phyloP scores from a whole-genome alignment of 495 filamentous ascomycete genomes.

The Podospora appendiculata region DNA sequence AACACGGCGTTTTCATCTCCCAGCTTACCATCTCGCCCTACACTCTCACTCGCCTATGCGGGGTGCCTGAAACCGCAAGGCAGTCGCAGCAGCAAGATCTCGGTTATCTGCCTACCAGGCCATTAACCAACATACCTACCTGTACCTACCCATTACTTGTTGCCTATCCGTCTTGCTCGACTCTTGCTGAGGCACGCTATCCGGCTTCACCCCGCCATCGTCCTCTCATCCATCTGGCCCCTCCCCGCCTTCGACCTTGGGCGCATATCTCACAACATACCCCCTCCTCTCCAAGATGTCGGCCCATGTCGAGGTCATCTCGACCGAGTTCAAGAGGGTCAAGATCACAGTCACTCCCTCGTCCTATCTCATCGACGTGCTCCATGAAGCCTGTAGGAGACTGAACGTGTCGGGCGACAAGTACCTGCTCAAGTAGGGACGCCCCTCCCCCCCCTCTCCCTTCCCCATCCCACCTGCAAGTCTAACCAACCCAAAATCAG shows the following conservation, averaged over 20 bases:
- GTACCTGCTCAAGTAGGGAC: constrained; percentile 77
- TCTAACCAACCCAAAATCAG: constrained; percentile 29
- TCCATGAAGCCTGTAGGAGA: constrained; percentile 79
- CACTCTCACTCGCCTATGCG: too few species aligned
- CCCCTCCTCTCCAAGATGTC: constrained; percentile 50
- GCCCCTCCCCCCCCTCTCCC: neutral
- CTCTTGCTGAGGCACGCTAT: neutral
- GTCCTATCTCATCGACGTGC: constrained; percentile 72
- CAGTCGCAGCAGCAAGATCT: too few species aligned
- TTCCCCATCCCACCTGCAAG: neutral
- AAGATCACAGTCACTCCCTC: constrained; percentile 78
- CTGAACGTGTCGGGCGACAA: constrained; percentile 62
- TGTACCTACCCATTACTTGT: neutral
- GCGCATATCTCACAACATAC: neutral
- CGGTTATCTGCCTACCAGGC: too few species aligned
- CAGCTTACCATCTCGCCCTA: neutral
- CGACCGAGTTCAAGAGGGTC: constrained; percentile 61
- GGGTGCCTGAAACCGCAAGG: too few species aligned
- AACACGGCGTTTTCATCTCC: neutral
- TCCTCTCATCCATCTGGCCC: neutral
- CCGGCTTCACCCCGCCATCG: neutral
- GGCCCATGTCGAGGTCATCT: constrained; percentile 82
- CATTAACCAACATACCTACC: neutral
- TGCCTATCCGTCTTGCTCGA: too few species aligned
- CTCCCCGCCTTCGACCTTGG: neutral